Percentiles rank a stretch among this genome's conserved stretches.
phyloP scores from a whole-genome alignment of 352 stramenopile species.

The Pythium angustatum region DNA sequence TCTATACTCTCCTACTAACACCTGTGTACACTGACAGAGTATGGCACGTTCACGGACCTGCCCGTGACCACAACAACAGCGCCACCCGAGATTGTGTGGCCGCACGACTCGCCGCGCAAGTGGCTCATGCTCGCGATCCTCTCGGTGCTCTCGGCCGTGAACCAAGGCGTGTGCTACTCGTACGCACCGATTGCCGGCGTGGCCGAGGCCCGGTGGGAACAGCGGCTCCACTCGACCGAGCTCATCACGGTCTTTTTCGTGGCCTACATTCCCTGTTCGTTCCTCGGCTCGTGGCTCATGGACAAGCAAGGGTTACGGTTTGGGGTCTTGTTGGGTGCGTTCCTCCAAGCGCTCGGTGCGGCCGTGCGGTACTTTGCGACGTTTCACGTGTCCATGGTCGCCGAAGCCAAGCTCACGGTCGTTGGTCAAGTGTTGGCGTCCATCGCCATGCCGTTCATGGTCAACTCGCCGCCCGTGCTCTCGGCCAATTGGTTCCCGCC shows the following conservation, averaged over 20 bases:
- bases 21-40: background rate
- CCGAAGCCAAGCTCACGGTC: slow-evolving; percentile 48
- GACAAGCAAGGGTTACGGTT: slow-evolving; percentile 70
- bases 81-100: background rate
- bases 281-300: slow-evolving; percentile 79
- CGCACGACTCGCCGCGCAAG: slow-evolving; percentile 32
- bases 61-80: background rate
- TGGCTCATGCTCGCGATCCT: slow-evolving; percentile 71
- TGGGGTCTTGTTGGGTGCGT: slow-evolving; percentile 57
- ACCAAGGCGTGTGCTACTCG: slow-evolving; percentile 78
- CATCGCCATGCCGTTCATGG: slow-evolving; percentile 82
- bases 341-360: slow-evolving; percentile 57
- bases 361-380: slow-evolving; percentile 48
- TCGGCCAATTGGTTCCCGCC: slow-evolving; percentile 77
- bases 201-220: slow-evolving; percentile 53
- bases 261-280: slow-evolving; percentile 76
- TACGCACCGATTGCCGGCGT: slow-evolving; percentile 73
- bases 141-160: slow-evolving; percentile 60
- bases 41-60: slow-evolving; percentile 4
- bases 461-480: slow-evolving; percentile 76
- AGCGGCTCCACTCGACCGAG: slow-evolving; percentile 64
- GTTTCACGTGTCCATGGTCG: slow-evolving; percentile 20
- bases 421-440: slow-evolving; percentile 64
- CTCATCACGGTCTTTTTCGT: slow-evolving; percentile 81
- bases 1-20: background rate